Evolutionary conservation across 2,329 filamentous ascomycete species (phyloP).

Genomic region (Fonsecaea monophora): DNA sequence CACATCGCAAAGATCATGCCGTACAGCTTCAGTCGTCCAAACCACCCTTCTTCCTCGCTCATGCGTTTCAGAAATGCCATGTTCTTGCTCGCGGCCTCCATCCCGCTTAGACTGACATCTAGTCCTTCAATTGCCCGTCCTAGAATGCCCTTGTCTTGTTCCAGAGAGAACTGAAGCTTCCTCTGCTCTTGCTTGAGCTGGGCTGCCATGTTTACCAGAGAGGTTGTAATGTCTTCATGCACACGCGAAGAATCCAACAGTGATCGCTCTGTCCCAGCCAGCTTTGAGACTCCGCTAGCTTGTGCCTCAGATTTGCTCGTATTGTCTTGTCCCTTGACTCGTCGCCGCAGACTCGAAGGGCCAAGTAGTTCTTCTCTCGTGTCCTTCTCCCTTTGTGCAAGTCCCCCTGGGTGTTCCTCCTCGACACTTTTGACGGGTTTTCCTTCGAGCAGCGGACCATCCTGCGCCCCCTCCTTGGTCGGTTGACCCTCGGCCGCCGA

Average conservation of each 20-base stretch:
- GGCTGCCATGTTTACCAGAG: conserved; percentile 79
- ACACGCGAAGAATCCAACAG: conserved; percentile 79
- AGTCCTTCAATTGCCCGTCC: conserved; percentile 74
- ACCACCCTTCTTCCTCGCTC: conserved; percentile 89
- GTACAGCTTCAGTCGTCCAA: conserved; percentile 82
- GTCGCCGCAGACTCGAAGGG: conserved; percentile 35
- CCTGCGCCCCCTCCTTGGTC: conserved; percentile 5
- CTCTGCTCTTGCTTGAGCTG: conserved; percentile 44
- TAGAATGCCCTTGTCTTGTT: conserved; percentile 70
- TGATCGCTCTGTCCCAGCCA: conserved; percentile 68
- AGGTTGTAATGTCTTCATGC: conserved; percentile 81
- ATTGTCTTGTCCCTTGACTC: conserved; percentile 24
- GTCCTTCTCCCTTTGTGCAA: conserved; percentile 15
- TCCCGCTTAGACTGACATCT: conserved; percentile 74
- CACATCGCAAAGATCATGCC: conserved; percentile 82
- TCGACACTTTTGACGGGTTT: conserved; percentile 22
- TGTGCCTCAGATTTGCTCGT: conserved; percentile 31
- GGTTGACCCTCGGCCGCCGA: background rate
- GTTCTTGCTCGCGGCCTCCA: conserved; percentile 75
- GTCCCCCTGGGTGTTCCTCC: background rate
- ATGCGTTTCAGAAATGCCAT: conserved; percentile 80
- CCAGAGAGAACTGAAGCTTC: conserved; percentile 37
- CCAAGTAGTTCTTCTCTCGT: conserved; percentile 27
- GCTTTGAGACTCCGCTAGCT: conserved; percentile 43
- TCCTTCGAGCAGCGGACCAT: conserved; percentile 25